phyloP scores from a whole-genome alignment of 768 basidiomycete species.

The Lactifluus subvellereus region DNA sequence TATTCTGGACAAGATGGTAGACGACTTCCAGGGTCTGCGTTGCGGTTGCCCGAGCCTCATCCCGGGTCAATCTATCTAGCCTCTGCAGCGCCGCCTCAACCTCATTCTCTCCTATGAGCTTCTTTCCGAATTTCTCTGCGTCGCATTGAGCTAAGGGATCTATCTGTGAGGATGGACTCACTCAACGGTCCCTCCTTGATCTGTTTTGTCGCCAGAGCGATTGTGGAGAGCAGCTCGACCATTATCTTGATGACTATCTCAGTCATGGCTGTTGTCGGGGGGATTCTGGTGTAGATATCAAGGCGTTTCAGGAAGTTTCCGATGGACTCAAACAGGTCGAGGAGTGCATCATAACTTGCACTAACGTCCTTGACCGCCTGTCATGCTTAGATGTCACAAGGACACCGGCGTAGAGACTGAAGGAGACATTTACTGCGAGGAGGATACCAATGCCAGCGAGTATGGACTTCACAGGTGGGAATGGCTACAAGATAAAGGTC shows the following conservation, averaged over 20 bases:
- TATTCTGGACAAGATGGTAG: too few relatives aligned
- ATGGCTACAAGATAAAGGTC: too few relatives aligned
- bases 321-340: constrained; percentile 3
- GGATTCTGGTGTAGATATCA: neutral
- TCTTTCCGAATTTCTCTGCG: neutral
- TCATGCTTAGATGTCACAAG: too few relatives aligned
- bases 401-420: too few relatives aligned
- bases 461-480: too few relatives aligned
- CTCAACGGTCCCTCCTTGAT: neutral
- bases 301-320: too few relatives aligned
- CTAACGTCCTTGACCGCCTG: too few relatives aligned
- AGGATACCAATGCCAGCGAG: too few relatives aligned
- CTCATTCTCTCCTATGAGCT: constrained; percentile 4
- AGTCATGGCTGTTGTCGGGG: neutral
- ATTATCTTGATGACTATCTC: neutral
- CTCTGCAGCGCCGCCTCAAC: neutral
- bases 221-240: neutral
- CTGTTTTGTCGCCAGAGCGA: constrained; percentile 4
- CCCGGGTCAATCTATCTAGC: neutral
- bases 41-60: neutral
- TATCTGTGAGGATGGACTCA: neutral
- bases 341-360: neutral
- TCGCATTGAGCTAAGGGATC: neutral
- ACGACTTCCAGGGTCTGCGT: too few relatives aligned
- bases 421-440: too few relatives aligned